These are phyloP conservation scores for Alternaria triticimaculans DNA, from an alignment of 2,329 filamentous ascomycete species.

Conservation along the genomic window DNA sequence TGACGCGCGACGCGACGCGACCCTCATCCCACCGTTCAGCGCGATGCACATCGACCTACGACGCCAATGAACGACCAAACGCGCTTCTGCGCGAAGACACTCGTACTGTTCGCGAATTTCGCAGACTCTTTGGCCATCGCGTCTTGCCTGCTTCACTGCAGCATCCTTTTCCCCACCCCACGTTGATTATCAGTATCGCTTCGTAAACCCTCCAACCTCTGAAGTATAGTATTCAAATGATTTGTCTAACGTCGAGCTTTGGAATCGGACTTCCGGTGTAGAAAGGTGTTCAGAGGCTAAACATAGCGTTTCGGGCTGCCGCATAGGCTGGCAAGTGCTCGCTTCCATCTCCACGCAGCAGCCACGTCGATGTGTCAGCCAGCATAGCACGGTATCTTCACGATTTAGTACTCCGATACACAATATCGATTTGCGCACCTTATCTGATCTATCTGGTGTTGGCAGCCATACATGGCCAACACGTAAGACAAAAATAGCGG, in stretches of 20 bases:
- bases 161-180: background rate
- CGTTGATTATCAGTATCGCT: background rate
- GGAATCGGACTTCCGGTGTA: background rate
- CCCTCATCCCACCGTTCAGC: background rate
- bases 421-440: background rate
- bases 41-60: background rate
- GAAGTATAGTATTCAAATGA: background rate
- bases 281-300: background rate
- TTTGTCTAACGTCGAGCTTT: background rate
- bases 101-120: fast-evolving
- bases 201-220: background rate
- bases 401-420: background rate
- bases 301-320: background rate
- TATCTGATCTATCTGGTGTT: background rate
- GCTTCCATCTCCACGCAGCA: background rate
- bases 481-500: background rate
- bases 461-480: background rate
- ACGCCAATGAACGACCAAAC: background rate
- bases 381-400: background rate
- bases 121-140: background rate
- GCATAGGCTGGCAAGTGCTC: background rate
- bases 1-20: background rate
- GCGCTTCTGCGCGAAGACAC: fast-evolving
- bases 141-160: background rate
- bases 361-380: background rate